These are phyloP conservation scores for Jaltomata sinuosa DNA, from an alignment of 257 asterid genomes.

Conservation along the genomic window DNA sequence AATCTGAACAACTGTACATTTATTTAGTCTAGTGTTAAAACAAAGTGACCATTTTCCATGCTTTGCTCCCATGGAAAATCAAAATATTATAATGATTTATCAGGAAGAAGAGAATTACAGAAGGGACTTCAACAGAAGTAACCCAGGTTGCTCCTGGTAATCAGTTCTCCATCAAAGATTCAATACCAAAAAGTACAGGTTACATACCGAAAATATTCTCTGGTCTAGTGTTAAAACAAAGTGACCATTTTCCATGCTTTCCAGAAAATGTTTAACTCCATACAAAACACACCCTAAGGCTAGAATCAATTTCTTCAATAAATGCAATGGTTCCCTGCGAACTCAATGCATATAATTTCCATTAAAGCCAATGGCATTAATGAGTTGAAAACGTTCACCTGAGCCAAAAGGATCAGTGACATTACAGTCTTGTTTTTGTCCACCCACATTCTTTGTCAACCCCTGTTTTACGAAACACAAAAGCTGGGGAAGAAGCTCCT, in stretches of 20 bases:
- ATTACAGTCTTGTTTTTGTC: conserved; percentile 3
- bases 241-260: too few relatives aligned
- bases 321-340: conserved; percentile 6
- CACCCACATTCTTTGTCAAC: background rate
- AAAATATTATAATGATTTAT: background rate
- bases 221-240: too few relatives aligned
- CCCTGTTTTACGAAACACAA: background rate
- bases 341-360: too few relatives aligned
- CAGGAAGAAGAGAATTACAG: background rate
- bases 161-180: too few relatives aligned
- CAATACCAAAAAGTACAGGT: background rate
- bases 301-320: conserved; percentile 7
- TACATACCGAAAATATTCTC: too few relatives aligned
- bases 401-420: too few relatives aligned
- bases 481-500: conserved; percentile 1
- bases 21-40: background rate
- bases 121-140: too few relatives aligned
- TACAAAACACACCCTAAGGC: too few relatives aligned
- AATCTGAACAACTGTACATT: background rate
- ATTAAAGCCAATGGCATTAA: too few relatives aligned
- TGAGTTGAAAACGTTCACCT: too few relatives aligned
- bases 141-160: conserved; percentile 13
- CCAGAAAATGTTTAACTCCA: too few relatives aligned
- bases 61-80: background rate
- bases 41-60: background rate